Percentiles rank a stretch among this genome's conserved stretches.
phyloP scores from a whole-genome alignment of 257 asterid genomes.

The Lavandula angustifolia region DNA sequence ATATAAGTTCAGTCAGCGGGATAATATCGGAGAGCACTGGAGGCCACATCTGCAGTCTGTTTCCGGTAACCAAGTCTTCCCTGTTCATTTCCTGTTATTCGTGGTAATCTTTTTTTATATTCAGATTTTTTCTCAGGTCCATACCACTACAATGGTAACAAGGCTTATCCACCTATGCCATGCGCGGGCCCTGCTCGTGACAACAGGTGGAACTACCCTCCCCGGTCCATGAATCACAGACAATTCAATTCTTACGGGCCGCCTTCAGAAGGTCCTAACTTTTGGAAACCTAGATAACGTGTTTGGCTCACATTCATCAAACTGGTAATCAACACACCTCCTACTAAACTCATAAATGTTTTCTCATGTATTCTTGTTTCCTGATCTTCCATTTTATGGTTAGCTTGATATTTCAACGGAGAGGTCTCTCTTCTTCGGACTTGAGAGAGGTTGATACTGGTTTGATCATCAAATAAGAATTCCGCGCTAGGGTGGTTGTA shows the following conservation, averaged over 20 bases:
- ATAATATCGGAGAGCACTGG: slow-evolving; percentile 69
- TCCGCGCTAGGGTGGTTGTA: slow-evolving; percentile 32
- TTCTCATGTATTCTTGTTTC: background rate
- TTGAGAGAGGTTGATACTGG: background rate
- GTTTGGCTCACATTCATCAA: slow-evolving; percentile 26
- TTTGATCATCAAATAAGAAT: background rate
- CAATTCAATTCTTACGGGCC: slow-evolving; percentile 59
- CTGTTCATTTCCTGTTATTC: background rate
- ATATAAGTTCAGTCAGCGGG: slow-evolving; percentile 46
- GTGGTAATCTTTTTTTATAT: slow-evolving; percentile 1
- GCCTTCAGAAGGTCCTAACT: slow-evolving; percentile 65
- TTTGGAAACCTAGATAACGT: slow-evolving; percentile 63
- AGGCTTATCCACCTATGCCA: slow-evolving; percentile 56
- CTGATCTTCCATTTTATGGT: slow-evolving; percentile 14
- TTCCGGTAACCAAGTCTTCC: slow-evolving; percentile 47
- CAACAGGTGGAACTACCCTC: slow-evolving; percentile 68
- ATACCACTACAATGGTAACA: slow-evolving; percentile 54
- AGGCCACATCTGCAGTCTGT: slow-evolving; percentile 59
- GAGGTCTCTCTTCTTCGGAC: slow-evolving; percentile 15
- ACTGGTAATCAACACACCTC: slow-evolving; percentile 28
- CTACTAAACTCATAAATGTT: background rate
- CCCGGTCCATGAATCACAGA: slow-evolving; percentile 58
- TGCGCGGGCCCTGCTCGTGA: slow-evolving; percentile 62
- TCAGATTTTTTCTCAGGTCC: slow-evolving; percentile 52
- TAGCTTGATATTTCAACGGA: slow-evolving; percentile 27